Evolutionary conservation across 768 basidiomycete species (phyloP).

Genomic region (Amanita molliuscula): DNA sequence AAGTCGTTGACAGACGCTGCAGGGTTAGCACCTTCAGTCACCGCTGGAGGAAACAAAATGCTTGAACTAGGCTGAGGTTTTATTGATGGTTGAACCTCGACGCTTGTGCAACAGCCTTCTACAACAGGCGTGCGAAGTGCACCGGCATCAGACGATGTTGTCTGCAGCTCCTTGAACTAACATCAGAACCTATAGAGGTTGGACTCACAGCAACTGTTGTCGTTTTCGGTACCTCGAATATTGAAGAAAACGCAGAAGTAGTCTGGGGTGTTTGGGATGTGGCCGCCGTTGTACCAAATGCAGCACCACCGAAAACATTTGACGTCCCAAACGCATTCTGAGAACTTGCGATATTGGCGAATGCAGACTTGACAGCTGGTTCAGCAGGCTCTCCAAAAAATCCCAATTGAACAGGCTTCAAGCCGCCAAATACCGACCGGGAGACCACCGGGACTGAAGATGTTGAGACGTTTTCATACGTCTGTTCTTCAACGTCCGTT

Average conservation of each 20-base stretch:
- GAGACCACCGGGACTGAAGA: background rate
- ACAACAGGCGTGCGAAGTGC: background rate
- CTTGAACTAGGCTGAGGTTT: background rate
- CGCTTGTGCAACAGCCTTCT: background rate
- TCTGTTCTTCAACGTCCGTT: slow-evolving; percentile 17
- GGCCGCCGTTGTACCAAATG: slow-evolving; percentile 12
- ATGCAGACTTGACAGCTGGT: slow-evolving; percentile 16
- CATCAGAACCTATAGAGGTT: background rate
- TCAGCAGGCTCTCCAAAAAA: background rate
- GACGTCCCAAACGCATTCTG: slow-evolving; percentile 26
- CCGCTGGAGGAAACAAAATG: background rate
- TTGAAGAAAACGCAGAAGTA: slow-evolving; percentile 6
- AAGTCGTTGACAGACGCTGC: background rate
- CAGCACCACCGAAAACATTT: slow-evolving; percentile 24
- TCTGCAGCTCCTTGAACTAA: background rate
- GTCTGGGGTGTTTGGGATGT: slow-evolving; percentile 10
- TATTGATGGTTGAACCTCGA: background rate
- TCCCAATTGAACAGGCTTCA: background rate
- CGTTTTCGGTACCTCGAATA: slow-evolving; percentile 9
- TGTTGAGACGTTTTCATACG: slow-evolving; percentile 1
- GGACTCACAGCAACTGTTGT: slow-evolving; percentile 6
- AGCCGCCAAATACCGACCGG: background rate
- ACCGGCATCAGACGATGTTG: background rate
- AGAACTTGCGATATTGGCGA: slow-evolving; percentile 26
- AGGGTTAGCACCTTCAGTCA: background rate